Base-by-base conservation (phyloP, 495 filamentous ascomycete species). In the Tricharina praecox region DNA sequence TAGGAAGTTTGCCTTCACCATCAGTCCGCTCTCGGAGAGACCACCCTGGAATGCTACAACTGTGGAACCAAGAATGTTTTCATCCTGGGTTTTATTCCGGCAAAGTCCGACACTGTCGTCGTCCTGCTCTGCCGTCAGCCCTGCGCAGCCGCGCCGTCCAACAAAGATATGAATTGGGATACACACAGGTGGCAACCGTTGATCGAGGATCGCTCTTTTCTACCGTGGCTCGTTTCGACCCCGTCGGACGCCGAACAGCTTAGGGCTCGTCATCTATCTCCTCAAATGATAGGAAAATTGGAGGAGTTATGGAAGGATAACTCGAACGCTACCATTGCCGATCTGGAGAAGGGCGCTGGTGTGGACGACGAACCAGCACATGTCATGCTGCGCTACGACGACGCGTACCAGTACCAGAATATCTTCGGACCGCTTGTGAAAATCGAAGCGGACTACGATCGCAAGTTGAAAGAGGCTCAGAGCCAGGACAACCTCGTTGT, bases 111-210 rank as follows among this genome's bases (percentile, higher is more conserved):
- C 54, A 95, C 90, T 0, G 90, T 99, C 18, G 90, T 99, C 18
- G 90, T 99, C 15, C 75, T 99, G 33, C 73, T 99, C 7, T 99
- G 90, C 64, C 84, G 90, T 24, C 90, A 96, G 62, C 90, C 90
- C 37, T 99, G 90, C 65, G 90, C 86, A 32, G 76, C 92, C 25
- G 85, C 81, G 69, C 81, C 84, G 3, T 93, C 88, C 9, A 85
- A 85, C n/a, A 99, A 99, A 67, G 90, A 96, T 59, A 99, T 99
- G 90, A 96, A 88, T 62, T 99, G 90, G 90, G 90, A 99, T 65
- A 88, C 86, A 11, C 93, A 92, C 5, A 78, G 86, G 53, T 99
- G 90, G 90, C 87, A 96, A 55, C 90, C 90, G 2, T 70, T 99
- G 30, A 95, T 99, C 50, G 87, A 95, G 60, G 90, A 99, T 55